Percentiles rank a stretch among this genome's conserved stretches.
These are phyloP conservation scores for Lichtheimia corymbifera DNA, from an alignment of 371 early-diverging fungal species.

Conservation along the genomic window DNA sequence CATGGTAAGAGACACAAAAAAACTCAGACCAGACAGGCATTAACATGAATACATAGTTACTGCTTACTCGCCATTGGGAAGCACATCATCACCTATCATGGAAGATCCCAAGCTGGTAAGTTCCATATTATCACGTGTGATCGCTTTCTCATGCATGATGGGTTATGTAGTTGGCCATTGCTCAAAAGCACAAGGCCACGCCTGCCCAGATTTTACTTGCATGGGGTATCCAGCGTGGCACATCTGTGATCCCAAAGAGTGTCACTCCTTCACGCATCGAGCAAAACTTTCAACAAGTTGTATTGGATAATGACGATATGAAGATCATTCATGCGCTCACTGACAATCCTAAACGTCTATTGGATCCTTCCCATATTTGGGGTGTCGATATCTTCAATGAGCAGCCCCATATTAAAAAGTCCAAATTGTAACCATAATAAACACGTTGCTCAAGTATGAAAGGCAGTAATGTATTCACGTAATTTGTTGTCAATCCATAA, in stretches of 20 bases:
- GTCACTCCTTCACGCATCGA: slow-evolving; percentile 47
- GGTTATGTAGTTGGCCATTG: slow-evolving; percentile 32
- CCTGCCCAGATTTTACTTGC: slow-evolving; percentile 77
- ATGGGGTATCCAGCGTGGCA: slow-evolving; percentile 70
- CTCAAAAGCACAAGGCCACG: slow-evolving; percentile 61
- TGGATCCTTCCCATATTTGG: slow-evolving; percentile 34
- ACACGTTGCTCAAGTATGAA: too few relatives aligned
- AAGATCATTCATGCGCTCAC: not conserved
- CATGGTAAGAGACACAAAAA: slow-evolving; percentile 38
- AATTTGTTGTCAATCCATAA: slow-evolving; percentile 36
- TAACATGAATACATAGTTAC: slow-evolving; percentile 23
- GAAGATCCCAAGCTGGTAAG: slow-evolving; percentile 18
- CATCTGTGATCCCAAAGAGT: slow-evolving; percentile 56
- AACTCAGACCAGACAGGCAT: not conserved
- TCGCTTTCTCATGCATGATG: too few relatives aligned
- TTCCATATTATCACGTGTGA: slow-evolving; percentile 8
- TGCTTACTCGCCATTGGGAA: slow-evolving; percentile 77
- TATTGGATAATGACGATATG: slow-evolving; percentile 37
- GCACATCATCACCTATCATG: slow-evolving; percentile 31
- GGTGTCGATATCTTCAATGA: slow-evolving; percentile 29
- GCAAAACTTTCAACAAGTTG: slow-evolving; percentile 53
- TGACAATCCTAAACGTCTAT: slow-evolving; percentile 17
- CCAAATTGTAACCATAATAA: too few relatives aligned
- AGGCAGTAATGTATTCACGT: slow-evolving; percentile 8
- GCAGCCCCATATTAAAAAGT: too few relatives aligned